Evolutionary conservation across 2,329 filamentous ascomycete genomes (phyloP), one percentile per base, ranked within the genome.

Genomic region (Monosporascus sp.): DNA sequence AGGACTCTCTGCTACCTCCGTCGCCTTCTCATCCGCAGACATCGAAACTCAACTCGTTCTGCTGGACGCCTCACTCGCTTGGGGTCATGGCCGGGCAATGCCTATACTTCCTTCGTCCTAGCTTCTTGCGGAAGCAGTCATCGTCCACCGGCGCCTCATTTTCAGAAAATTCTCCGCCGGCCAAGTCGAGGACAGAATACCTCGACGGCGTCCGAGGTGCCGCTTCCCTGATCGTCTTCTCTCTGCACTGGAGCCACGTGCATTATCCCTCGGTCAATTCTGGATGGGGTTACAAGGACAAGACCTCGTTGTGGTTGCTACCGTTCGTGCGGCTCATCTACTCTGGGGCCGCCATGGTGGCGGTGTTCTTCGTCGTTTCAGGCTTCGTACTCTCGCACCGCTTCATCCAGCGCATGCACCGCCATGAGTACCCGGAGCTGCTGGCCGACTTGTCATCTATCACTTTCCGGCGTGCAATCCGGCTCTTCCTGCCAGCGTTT

Each of bases 341-440:
- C 57, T 69, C 68, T 1, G 71, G 71, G 17, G 66, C 69, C 19
- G 68, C 71, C 22, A 73, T 73, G 69, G 73, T 75, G 5, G 64
- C 70, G 17, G 66, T 74, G 7, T 75, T 75, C 59, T 73, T 74
- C 59, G 69, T 74, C 52, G 71, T 75, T 34, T 73, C 71, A 7
- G 72, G 73, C 24, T 73, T 70, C 54, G 72, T 73, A 37, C 64
- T 74, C 3, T 68, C 70, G 17, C 68, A 70, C 51, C 72, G 73
- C 48, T 71, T 70, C 45, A 57, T 75, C 19, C 64, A 65, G 53
- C 61, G 64, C 16, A 67, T 67, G 65, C 61, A 65, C 52, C 59
- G 59, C 38, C 61, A 59, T 8, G 66, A 68, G 44, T 69, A 71
- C 36, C 47, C 52, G 6, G 64, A 64, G 46, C 49, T 67, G 16